Base-by-base conservation (phyloP, 164 flowering plant genomes). In the Piper betle region DNA sequence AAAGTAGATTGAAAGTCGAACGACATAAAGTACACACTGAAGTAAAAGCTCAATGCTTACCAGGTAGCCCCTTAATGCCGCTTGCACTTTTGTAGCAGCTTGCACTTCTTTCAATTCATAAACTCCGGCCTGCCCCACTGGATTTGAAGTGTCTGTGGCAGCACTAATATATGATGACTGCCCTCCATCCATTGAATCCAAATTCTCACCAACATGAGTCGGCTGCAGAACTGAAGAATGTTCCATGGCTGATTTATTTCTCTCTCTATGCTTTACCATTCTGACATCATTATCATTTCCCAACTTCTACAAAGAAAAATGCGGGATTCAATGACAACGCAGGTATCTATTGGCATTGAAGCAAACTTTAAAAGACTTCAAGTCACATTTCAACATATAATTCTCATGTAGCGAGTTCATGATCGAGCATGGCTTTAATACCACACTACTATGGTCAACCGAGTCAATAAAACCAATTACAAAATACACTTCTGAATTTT, bases 41-140 rank as follows among this genome's bases (percentile, higher is more conserved):
- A 43, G 10, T 7, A 3, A 43, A 43, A 43, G 8, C 12, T 43
- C 2, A 65, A 56, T 53, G 43, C 7, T 70, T 85, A 88, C 96
- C 95, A 91, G 64, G 76, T 81, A 85, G 59, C 98, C 96, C 72
- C 96, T 79, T 73, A 85, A 87, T 20, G 87, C 85, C 33, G 98
- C 92, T 63, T 92, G 98, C n/a, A 75, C 88, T 69, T 77, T 79
- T 33, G 79, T 80, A 20, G 85, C 96, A 70, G 98, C 95, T 70
- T 76, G 62, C 65, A 78, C 84, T 54, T 56, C 76, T 71, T 69
- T 73, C 20, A 61, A 62, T 68, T 54, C 74, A 61, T 81, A 84
- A 53, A 68, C 73, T 67, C 75, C 83, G 64, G 64, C 50, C 40
- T 68, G 64, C 53, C 50, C 50, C 50, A 43, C 41, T 37, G 62